These are phyloP conservation scores for Candida suzukii DNA, from an alignment of 805 yeast genomes.

Conservation along the genomic window DNA sequence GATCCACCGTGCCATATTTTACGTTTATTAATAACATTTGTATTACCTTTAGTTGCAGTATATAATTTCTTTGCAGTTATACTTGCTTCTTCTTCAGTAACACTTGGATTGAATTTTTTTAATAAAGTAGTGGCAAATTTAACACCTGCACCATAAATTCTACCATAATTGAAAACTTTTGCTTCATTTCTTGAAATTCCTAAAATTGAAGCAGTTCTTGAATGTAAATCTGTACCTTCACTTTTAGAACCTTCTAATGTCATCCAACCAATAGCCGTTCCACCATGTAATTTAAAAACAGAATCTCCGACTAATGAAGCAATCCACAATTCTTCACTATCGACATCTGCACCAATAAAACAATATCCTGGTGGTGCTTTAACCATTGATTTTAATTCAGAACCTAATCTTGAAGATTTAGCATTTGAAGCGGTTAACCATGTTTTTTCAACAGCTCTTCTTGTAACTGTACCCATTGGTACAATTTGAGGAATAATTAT, in stretches of 20 bases:
- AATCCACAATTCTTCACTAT: constrained; percentile 97
- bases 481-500: constrained; percentile 78
- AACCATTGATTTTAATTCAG: constrained; percentile 84
- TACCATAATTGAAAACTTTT: constrained; percentile 90
- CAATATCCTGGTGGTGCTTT: constrained; percentile 84
- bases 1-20: constrained; percentile 79
- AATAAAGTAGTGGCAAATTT: constrained; percentile 81
- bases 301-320: constrained; percentile 95
- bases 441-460: constrained; percentile 94
- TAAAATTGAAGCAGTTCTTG: constrained; percentile 83
- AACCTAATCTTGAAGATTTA: constrained; percentile 76
- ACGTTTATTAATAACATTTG: constrained; percentile 16
- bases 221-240: constrained; percentile 91
- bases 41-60: constrained; percentile 74
- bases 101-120: constrained; percentile 70
- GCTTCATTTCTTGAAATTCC: constrained; percentile 91
- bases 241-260: constrained; percentile 90
- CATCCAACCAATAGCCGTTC: constrained; percentile 99
- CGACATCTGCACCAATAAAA: constrained; percentile 98
- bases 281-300: constrained; percentile 82
- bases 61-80: constrained; percentile 62
- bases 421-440: constrained; percentile 98
- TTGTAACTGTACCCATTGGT: constrained; percentile 94
- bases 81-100: constrained; percentile 61
- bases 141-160: constrained; percentile 97